Percentiles rank a stretch among this genome's conserved stretches.
Conservation (phyloP, 208 protist genomes). For the Lotmaria passim region DNA sequence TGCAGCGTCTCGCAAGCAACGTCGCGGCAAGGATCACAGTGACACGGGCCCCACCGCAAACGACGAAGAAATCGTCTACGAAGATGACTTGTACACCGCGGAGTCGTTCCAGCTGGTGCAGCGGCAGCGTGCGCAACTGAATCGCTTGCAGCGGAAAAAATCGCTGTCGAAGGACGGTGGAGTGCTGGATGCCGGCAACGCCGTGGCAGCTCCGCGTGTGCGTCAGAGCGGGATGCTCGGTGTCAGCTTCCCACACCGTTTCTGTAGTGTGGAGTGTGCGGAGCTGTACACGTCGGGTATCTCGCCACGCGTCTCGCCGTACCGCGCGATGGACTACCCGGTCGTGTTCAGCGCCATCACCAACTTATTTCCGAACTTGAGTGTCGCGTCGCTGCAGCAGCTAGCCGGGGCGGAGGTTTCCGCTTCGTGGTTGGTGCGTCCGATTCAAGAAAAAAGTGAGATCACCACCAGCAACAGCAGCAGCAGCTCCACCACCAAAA, state of each 20-base stretch:
- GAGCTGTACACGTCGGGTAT: slow-evolving; percentile 45
- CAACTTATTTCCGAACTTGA: slow-evolving; percentile 72
- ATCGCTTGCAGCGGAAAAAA: slow-evolving; percentile 32
- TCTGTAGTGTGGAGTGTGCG: slow-evolving; percentile 70
- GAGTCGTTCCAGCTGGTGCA: slow-evolving; percentile 65
- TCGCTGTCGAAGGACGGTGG: no score
- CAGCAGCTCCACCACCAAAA: neutral
- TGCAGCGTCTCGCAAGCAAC: no score
- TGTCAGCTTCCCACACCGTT: slow-evolving; percentile 51
- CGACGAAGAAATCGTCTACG: slow-evolving; percentile 62
- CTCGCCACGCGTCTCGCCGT: slow-evolving; percentile 22
- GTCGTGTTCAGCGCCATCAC: slow-evolving; percentile 46
- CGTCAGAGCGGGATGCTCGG: slow-evolving; percentile 29
- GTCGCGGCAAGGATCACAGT: no score
- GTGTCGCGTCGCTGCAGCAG: slow-evolving; percentile 46
- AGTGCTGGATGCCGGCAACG: neutral
- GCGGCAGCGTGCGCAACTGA: slow-evolving; percentile 47
- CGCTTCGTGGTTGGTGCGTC: slow-evolving; percentile 16
- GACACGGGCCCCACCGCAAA: neutral
- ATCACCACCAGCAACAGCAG: slow-evolving; percentile 4
- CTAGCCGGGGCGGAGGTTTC: slow-evolving; percentile 56
- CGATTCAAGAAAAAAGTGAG: slow-evolving; percentile 10
- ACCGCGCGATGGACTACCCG: slow-evolving; percentile 45
- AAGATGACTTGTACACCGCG: slow-evolving; percentile 59
- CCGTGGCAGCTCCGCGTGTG: slow-evolving; percentile 8